Evolutionary conservation across 164 flowering plant genomes (phyloP).

Genomic region (Aristolochia fimbriata): DNA sequence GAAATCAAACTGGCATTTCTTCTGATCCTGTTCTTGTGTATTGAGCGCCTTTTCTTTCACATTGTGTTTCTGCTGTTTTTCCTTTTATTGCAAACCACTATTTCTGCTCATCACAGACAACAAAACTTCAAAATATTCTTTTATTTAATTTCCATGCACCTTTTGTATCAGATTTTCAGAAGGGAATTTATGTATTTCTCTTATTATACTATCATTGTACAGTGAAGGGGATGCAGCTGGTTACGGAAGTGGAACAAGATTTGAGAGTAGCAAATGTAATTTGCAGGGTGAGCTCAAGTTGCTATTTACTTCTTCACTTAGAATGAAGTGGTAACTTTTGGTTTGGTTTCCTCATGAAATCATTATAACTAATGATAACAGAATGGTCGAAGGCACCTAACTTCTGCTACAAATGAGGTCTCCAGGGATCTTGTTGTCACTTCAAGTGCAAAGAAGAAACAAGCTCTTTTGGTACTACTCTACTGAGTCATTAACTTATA

Average conservation of each 20-base stretch:
- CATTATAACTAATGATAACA: conserved; percentile 22
- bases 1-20: too few species aligned
- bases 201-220: background rate
- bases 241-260: conserved; percentile 89
- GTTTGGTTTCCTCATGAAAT: too few species aligned
- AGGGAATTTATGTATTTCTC: background rate
- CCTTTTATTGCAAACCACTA: too few species aligned
- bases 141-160: too few species aligned
- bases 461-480: conserved; percentile 71
- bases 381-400: conserved; percentile 89
- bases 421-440: conserved; percentile 96
- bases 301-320: background rate
- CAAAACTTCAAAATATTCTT: too few species aligned
- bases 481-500: too few species aligned
- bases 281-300: conserved; percentile 69
- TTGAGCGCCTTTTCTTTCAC: too few species aligned
- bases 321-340: too few species aligned
- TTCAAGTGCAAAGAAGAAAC: conserved; percentile 74
- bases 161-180: too few species aligned
- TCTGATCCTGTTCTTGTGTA: too few species aligned
- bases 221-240: conserved; percentile 96
- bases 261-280: conserved; percentile 96
- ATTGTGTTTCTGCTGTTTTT: too few species aligned
- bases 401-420: conserved; percentile 83
- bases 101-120: too few species aligned